These are phyloP conservation scores for Ustilago nuda DNA, from an alignment of 1,284 basidiomycete species.

Conservation along the genomic window DNA sequence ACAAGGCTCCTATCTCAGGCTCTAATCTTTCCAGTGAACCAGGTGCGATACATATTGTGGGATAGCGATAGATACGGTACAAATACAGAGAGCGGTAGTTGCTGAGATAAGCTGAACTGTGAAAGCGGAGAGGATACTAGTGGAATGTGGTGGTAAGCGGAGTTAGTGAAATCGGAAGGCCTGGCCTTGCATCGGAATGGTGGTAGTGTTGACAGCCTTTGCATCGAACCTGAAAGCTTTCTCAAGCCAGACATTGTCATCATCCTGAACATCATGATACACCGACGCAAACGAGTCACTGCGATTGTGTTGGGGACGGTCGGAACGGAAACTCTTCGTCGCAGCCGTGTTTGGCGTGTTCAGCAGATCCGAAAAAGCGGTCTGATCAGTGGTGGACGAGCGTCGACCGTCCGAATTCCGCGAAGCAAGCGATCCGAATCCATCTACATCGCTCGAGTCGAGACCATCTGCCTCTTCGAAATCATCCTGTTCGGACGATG, in stretches of 20 bases:
- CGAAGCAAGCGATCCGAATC: constrained; percentile 9
- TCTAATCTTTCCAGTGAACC: neutral
- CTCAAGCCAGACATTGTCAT: neutral
- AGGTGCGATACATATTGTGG: constrained; percentile 13
- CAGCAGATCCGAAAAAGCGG: constrained; percentile 11
- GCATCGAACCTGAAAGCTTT: constrained; percentile 6
- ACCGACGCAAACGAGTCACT: constrained; percentile 24
- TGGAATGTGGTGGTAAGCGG: neutral
- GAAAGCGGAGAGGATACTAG: neutral
- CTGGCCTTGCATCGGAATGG: constrained; percentile 13
- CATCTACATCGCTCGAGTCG: constrained; percentile 4
- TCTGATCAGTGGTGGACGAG: constrained; percentile 30
- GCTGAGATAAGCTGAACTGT: neutral
- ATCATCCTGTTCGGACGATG: constrained; percentile 18
- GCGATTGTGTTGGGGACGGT: constrained; percentile 17
- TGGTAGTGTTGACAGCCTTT: neutral
- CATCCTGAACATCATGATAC: constrained; percentile 36
- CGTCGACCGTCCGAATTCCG: constrained; percentile 26
- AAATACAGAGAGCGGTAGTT: constrained; percentile 13
- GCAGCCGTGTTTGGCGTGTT: constrained; percentile 9
- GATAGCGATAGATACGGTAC: constrained; percentile 8
- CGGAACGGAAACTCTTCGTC: constrained; percentile 2
- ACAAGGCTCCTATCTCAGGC: neutral
- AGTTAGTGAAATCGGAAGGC: neutral
- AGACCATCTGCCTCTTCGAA: constrained; percentile 14